These are phyloP conservation scores for Urochloa ruziziensis DNA, from an alignment of 176 grass and related monocot species.

Conservation along the genomic window DNA sequence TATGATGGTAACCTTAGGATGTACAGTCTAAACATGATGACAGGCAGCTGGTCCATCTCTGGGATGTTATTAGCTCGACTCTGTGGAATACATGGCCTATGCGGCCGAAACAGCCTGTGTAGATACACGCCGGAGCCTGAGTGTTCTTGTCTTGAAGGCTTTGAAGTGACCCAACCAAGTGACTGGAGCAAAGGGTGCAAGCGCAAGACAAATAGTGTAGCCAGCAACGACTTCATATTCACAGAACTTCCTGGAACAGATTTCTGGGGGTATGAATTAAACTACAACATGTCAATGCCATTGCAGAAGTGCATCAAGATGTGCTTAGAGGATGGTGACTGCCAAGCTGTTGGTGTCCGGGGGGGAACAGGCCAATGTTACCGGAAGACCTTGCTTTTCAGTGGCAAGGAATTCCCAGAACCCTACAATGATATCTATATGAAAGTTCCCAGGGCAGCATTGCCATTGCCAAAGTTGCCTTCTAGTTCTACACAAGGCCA, in stretches of 20 bases:
- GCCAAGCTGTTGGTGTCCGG: constrained; percentile 47
- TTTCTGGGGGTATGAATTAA: constrained; percentile 52
- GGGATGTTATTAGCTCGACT: constrained; percentile 37
- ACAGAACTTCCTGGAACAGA: neutral
- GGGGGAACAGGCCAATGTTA: constrained; percentile 25
- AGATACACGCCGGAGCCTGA: neutral
- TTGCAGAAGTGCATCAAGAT: neutral
- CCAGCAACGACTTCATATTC: constrained; percentile 4
- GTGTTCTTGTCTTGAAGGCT: constrained; percentile 45
- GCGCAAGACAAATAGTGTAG: neutral
- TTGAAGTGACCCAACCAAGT: constrained; percentile 40
- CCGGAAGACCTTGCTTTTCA: constrained; percentile 36
- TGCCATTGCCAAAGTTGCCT: neutral
- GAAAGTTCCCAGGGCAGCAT: constrained; percentile 5
- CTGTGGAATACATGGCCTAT: constrained; percentile 50
- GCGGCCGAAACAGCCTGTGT: constrained; percentile 53
- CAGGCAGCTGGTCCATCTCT: constrained; percentile 32
- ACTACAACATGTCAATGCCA: neutral
- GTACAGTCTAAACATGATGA: constrained; percentile 38
- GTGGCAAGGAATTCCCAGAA: constrained; percentile 27
- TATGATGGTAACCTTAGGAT: constrained; percentile 59
- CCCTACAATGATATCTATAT: constrained; percentile 33
- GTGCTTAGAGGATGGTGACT: constrained; percentile 24
- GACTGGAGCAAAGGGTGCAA: constrained; percentile 60
- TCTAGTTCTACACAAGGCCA: neutral